A percentile compares a stretch with the other conserved stretches of the same genome.
phyloP scores from a whole-genome alignment of 148 eudicot species.

The Rhododendron kiyosumense region DNA sequence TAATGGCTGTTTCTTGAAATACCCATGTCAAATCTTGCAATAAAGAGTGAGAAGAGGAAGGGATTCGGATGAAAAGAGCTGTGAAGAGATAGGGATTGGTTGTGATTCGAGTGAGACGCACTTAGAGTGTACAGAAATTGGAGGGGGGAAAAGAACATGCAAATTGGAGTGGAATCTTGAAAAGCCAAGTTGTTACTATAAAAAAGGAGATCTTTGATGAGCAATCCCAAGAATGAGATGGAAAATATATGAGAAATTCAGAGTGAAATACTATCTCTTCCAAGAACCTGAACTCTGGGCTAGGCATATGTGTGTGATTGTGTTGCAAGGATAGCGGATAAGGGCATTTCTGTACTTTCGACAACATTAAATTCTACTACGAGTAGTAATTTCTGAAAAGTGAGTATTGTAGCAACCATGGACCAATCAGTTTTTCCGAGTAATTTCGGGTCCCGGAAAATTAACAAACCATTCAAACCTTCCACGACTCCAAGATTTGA shows the following conservation, averaged over 20 bases:
- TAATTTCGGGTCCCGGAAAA: no score
- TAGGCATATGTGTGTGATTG: neutral
- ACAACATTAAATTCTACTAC: no score
- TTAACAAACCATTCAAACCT: no score
- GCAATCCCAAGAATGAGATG: neutral
- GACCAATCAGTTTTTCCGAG: no score
- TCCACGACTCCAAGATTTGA: no score
- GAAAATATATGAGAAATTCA: neutral
- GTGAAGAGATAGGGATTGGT: neutral
- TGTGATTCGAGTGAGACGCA: conserved; percentile 6
- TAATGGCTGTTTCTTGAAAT: conserved; percentile 11
- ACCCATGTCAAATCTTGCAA: conserved; percentile 12
- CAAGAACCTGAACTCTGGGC: neutral
- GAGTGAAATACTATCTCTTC: neutral
- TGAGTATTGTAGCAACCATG: neutral
- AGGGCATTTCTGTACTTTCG: neutral
- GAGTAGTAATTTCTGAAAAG: neutral
- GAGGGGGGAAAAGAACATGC: no score
- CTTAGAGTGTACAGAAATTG: neutral
- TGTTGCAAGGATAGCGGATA: neutral
- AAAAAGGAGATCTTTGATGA: neutral
- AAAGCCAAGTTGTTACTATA: neutral
- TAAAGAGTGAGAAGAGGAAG: neutral
- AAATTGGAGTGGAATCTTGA: neutral
- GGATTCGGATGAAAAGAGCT: neutral